Conservation (phyloP, 257 asterid species). For the Solanum peruvianum region DNA sequence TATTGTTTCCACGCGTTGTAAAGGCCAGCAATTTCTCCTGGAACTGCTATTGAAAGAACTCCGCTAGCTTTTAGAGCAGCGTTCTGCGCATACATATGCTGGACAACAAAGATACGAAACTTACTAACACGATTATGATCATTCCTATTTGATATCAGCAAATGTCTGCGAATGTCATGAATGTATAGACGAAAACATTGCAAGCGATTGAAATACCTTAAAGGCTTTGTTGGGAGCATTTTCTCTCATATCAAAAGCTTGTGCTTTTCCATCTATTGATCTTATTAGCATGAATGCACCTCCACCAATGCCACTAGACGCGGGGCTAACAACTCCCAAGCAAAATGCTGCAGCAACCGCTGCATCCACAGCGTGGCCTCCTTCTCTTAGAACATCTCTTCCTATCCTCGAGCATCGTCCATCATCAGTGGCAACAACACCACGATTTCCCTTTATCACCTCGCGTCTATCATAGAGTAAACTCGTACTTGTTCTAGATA, state of each 20-base stretch:
- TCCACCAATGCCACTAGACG: conserved; percentile 75
- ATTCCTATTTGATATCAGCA: background rate
- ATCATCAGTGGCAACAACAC: conserved; percentile 53
- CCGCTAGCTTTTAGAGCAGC: conserved; percentile 28
- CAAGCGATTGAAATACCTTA: conserved; percentile 13
- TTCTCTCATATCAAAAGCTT: conserved; percentile 63
- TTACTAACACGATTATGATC: background rate
- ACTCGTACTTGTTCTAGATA: background rate
- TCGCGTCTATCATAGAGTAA: conserved; percentile 5
- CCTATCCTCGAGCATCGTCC: conserved; percentile 56
- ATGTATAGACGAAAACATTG: background rate
- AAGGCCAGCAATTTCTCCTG: conserved; percentile 70
- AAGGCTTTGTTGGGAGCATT: conserved; percentile 49
- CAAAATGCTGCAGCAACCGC: conserved; percentile 65
- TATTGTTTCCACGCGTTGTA: conserved; percentile 40
- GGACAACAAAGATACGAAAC: background rate
- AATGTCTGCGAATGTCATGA: background rate
- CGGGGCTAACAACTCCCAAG: conserved; percentile 62
- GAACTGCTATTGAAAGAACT: conserved; percentile 50
- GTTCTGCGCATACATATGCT: conserved; percentile 51
- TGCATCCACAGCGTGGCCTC: conserved; percentile 79
- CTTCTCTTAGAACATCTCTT: conserved; percentile 28
- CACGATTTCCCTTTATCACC: conserved; percentile 19
- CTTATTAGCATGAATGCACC: conserved; percentile 64
- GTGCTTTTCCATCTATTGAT: conserved; percentile 18